A percentile compares a stretch with the other conserved stretches of the same genome.
Conservation (phyloP, 108 stramenopile genomes). For the Mediolabrus comicus region DNA sequence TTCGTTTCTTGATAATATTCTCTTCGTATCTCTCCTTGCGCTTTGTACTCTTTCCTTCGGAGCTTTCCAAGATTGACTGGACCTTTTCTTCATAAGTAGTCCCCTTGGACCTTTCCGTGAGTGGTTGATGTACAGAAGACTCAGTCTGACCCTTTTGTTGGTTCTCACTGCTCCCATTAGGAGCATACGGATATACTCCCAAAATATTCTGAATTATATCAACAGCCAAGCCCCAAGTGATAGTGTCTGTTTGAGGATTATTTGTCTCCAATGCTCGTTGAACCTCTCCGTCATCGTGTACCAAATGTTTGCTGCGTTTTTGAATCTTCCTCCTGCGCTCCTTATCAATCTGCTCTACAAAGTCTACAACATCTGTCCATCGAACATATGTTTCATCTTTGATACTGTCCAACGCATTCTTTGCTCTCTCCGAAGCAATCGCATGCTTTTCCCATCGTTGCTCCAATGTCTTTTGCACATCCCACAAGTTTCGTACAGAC, state of each 20-base stretch:
- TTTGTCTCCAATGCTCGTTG: conserved; percentile 1
- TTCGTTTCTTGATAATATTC: conserved; percentile 80
- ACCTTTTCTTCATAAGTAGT: conserved; percentile 92
- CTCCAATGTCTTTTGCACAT: conserved; percentile 64
- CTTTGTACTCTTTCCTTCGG: conserved; percentile 45
- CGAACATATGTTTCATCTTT: conserved; percentile 34
- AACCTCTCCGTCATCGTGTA: conserved; percentile 4
- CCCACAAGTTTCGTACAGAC: conserved; percentile 75
- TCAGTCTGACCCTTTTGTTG: conserved; percentile 42
- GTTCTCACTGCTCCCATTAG: conserved; percentile 27
- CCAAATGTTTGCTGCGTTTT: conserved; percentile 13
- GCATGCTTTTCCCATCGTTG: conserved; percentile 72
- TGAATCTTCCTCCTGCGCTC: conserved; percentile 54
- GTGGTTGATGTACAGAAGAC: conserved; percentile 60
- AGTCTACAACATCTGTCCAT: conserved; percentile 52
- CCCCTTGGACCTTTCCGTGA: conserved; percentile 67
- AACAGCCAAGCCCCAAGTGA: conserved; percentile 31
- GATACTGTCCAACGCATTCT: conserved; percentile 61
- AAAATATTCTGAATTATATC: conserved; percentile 19
- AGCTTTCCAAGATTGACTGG: conserved; percentile 33
- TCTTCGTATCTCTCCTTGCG: conserved; percentile 67
- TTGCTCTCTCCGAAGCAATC: conserved; percentile 68
- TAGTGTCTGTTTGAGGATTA: neutral
- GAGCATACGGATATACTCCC: conserved; percentile 16
- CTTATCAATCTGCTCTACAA: conserved; percentile 46